Evolutionary conservation across 305 asterid genomes (phyloP).

Genomic region (Solanum hybrid): DNA sequence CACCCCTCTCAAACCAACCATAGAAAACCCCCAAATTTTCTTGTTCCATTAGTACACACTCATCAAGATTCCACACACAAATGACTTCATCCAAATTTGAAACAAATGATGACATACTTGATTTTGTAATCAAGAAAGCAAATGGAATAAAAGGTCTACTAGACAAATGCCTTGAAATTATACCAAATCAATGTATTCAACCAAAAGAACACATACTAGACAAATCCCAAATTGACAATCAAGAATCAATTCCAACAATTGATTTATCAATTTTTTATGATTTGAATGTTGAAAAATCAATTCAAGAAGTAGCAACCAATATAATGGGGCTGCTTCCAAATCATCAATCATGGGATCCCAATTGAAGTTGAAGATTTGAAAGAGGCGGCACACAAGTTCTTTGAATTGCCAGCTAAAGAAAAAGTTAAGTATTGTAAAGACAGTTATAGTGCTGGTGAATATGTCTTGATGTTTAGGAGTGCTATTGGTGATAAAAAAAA

Average conservation of each 20-base stretch:
- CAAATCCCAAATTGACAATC: not conserved
- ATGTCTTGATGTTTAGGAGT: not conserved
- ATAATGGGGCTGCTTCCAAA: conserved; percentile 39
- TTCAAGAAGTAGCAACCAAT: conserved; percentile 23
- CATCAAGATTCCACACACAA: no score
- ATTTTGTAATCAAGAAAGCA: no score
- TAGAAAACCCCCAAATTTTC: no score
- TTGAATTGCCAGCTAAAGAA: conserved; percentile 14
- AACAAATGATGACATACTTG: no score
- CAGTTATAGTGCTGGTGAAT: no score
- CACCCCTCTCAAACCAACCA: no score
- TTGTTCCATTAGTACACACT: no score
- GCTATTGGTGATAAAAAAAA: conserved; percentile 11
- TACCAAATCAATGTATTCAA: conserved; percentile 23
- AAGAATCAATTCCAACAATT: no score
- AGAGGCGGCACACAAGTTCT: conserved; percentile 22
- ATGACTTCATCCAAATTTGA: no score
- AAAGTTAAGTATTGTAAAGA: no score
- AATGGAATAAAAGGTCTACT: not conserved
- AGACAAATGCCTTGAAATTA: conserved; percentile 11
- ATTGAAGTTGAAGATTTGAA: conserved; percentile 21
- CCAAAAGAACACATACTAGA: conserved; percentile 24
- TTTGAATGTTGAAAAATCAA: not conserved
- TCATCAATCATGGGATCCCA: conserved; percentile 38
- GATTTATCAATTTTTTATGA: not conserved